Evolutionary conservation across 2,329 filamentous ascomycete species (phyloP).

Genomic region (Neopestalotiopsis rosae): DNA sequence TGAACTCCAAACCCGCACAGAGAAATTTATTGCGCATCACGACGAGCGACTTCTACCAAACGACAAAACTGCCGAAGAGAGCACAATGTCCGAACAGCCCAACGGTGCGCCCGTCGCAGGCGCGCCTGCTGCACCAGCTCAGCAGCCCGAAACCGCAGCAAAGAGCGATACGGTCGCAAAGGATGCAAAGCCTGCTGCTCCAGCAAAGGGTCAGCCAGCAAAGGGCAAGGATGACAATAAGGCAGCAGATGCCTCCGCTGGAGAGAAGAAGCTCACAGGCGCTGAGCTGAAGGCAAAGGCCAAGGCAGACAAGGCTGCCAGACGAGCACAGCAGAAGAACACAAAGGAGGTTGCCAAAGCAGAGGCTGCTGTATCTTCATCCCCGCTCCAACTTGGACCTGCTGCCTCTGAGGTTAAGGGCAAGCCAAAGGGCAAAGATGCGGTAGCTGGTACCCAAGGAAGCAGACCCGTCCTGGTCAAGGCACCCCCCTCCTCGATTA

Average conservation of each 20-base stretch:
- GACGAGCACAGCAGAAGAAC: conserved; percentile 74
- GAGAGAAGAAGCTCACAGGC: conserved; percentile 64
- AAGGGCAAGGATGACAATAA: conserved; percentile 28
- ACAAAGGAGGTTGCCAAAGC: conserved; percentile 52
- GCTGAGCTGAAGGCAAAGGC: conserved; percentile 88
- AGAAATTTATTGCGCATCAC: not conserved
- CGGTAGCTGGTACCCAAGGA: conserved; percentile 35
- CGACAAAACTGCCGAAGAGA: not conserved
- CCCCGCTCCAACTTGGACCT: conserved; percentile 43
- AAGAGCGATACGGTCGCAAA: not conserved
- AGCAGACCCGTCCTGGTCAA: conserved; percentile 37
- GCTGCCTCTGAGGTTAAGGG: conserved; percentile 48
- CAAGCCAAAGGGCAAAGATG: conserved; percentile 54
- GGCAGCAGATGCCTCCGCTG: conserved; percentile 28
- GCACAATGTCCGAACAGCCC: conserved; percentile 11
- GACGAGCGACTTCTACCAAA: not conserved
- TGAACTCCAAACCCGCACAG: not conserved
- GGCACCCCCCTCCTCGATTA: conserved; percentile 40
- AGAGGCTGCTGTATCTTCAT: conserved; percentile 36
- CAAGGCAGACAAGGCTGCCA: conserved; percentile 89
- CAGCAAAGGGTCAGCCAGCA: conserved; percentile 16
- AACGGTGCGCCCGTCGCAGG: conserved; percentile 16
- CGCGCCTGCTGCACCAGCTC: conserved; percentile 1
- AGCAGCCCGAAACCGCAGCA: conserved; percentile 4
- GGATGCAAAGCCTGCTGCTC: conserved; percentile 19